Conservation (phyloP, 208 protist genomes). For the Cochliopodium minus region DNA sequence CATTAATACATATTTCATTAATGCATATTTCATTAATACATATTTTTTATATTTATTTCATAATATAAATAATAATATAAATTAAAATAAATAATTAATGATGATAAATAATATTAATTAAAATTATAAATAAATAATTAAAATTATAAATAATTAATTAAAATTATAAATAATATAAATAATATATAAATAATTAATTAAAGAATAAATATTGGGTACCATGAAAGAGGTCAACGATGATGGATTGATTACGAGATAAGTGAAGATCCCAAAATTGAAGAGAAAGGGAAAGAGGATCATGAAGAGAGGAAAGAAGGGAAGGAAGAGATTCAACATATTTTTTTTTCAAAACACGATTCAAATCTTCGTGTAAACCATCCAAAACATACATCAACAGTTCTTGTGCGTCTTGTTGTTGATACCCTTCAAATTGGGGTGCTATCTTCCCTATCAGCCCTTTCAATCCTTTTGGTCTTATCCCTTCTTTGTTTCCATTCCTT, state of each 20-base stretch:
- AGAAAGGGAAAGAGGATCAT: no score
- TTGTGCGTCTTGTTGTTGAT: constrained; percentile 63
- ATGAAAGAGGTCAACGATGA: constrained; percentile 63
- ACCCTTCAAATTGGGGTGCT: constrained; percentile 44
- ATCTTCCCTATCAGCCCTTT: constrained; percentile 46
- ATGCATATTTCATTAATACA: no score
- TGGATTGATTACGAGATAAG: constrained; percentile 53
- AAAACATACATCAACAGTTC: constrained; percentile 66
- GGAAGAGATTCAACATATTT: constrained; percentile 14
- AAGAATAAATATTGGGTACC: constrained; percentile 31
- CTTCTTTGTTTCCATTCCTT: constrained; percentile 27
- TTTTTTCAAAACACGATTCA: constrained; percentile 43
- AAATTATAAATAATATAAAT: background rate
- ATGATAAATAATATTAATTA: background rate
- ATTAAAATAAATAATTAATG: no score
- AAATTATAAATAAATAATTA: background rate
- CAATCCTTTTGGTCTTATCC: constrained; percentile 49
- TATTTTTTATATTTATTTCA: no score
- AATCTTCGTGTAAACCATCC: constrained; percentile 64
- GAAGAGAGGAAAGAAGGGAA: no score
- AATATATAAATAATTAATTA: constrained; percentile 9
- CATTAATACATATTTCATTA: no score
- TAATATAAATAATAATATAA: no score
- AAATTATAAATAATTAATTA: background rate
- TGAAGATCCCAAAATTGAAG: constrained; percentile 50